These are phyloP conservation scores for Dictyophora rubrovolvata DNA, from an alignment of 768 basidiomycete genomes.

Conservation along the genomic window DNA sequence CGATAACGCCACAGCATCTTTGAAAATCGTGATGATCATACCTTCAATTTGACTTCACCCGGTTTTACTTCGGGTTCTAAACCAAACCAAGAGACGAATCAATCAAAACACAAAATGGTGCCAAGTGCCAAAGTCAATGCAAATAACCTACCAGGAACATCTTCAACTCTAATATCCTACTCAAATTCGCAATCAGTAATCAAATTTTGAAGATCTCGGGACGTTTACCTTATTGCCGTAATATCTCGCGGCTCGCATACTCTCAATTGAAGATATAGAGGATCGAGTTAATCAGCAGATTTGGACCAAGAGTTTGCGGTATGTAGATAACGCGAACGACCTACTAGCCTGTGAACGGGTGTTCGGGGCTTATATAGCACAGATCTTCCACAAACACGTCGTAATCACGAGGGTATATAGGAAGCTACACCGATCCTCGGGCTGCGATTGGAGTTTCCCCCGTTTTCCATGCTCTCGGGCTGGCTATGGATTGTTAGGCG, in stretches of 20 bases:
- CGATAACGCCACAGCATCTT: slow-evolving; percentile 7
- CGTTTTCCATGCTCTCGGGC: no score
- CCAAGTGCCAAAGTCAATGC: not conserved
- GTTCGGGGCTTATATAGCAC: no score
- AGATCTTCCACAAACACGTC: no score
- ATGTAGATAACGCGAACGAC: no score
- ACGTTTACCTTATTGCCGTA: slow-evolving; percentile 21
- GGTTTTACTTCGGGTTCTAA: slow-evolving; percentile 24
- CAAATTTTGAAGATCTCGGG: not conserved
- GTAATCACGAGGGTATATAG: no score
- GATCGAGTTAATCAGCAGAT: no score
- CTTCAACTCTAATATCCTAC: slow-evolving; percentile 33
- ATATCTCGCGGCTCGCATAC: slow-evolving; percentile 37
- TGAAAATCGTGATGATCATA: not conserved
- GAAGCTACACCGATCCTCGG: no score
- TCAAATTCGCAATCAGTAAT: slow-evolving; percentile 19
- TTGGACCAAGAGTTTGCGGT: no score
- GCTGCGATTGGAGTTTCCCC: no score
- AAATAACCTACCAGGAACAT: slow-evolving; percentile 19
- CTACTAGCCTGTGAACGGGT: no score
- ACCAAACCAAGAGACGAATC: not conserved
- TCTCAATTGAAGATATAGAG: no score
- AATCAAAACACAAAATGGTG: not conserved
- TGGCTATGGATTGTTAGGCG: no score
- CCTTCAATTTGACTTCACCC: slow-evolving; percentile 27